A percentile compares a stretch with the other conserved stretches of the same genome.
phyloP scores from a whole-genome alignment of 2,329 filamentous ascomycete genomes.

The Allantophomopsis lycopodina region DNA sequence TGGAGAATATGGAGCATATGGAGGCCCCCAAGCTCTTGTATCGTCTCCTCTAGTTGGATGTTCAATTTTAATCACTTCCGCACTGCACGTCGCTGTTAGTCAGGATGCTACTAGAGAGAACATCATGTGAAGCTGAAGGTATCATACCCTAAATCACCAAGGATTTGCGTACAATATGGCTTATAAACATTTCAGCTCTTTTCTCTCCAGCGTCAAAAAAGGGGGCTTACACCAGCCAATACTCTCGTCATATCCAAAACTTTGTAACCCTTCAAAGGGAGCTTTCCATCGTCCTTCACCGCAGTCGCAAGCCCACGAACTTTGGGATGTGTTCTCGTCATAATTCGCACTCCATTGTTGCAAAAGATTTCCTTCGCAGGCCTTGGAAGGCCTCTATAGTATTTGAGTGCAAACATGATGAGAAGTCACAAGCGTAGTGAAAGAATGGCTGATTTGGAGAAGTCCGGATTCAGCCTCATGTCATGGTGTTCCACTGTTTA shows the following conservation, averaged over 20 bases:
- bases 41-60: slow-evolving; percentile 87
- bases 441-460: too few species aligned
- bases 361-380: too few species aligned
- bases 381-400: too few species aligned
- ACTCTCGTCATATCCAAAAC: slow-evolving; percentile 97
- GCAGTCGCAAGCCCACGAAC: slow-evolving; percentile 7
- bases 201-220: not conserved
- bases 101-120: slow-evolving; percentile 7
- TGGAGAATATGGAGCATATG: slow-evolving; percentile 67
- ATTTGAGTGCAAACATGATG: too few species aligned
- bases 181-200: slow-evolving; percentile 22
- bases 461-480: too few species aligned
- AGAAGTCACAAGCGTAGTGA: too few species aligned
- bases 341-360: too few species aligned
- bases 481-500: too few species aligned
- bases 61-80: slow-evolving; percentile 95
- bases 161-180: slow-evolving; percentile 95
- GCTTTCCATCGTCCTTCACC: slow-evolving; percentile 22
- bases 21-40: slow-evolving; percentile 91
- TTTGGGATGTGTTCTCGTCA: too few species aligned
- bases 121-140: slow-evolving; percentile 3
- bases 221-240: slow-evolving; percentile 67
- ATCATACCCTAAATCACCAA: slow-evolving; percentile 84
- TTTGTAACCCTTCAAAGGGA: slow-evolving; percentile 72
- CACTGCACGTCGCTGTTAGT: slow-evolving; percentile 32